phyloP scores from a whole-genome alignment of 2,329 filamentous ascomycete genomes.

The Pseudogymnoascus sp. region DNA sequence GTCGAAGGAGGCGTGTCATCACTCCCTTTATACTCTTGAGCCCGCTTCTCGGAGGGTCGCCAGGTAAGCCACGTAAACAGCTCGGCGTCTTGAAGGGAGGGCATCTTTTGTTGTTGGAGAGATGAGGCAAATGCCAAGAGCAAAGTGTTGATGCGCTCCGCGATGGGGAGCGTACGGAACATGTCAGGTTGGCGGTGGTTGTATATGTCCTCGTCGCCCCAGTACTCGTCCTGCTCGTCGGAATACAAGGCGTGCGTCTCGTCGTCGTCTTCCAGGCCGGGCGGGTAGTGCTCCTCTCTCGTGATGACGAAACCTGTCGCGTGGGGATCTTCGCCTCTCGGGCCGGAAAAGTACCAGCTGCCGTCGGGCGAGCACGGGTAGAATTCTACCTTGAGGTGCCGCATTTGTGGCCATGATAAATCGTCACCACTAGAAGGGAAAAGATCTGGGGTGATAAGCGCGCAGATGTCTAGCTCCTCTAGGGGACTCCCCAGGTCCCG shows the following conservation, averaged over 20 bases:
- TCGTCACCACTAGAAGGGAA: slow-evolving; percentile 13
- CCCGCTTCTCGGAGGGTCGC: slow-evolving; percentile 16
- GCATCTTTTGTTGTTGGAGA: slow-evolving; percentile 14
- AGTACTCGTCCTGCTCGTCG: slow-evolving; percentile 13
- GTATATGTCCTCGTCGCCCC: neutral
- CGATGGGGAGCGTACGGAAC: slow-evolving; percentile 16
- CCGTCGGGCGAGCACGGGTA: slow-evolving; percentile 19
- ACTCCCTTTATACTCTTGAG: slow-evolving; percentile 14
- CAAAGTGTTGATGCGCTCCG: slow-evolving; percentile 11
- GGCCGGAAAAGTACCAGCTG: slow-evolving; percentile 21
- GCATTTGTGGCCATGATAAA: slow-evolving; percentile 16
- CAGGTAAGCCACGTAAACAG: slow-evolving; percentile 17
- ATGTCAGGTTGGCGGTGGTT: slow-evolving; percentile 13
- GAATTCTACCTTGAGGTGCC: slow-evolving; percentile 18
- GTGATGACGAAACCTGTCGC: slow-evolving; percentile 17
- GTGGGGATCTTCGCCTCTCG: slow-evolving; percentile 17
- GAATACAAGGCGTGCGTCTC: slow-evolving; percentile 15
- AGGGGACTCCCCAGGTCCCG: slow-evolving; percentile 16
- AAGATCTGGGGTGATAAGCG: slow-evolving; percentile 18
- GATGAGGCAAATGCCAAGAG: slow-evolving; percentile 16
- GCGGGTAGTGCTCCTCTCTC: slow-evolving; percentile 19
- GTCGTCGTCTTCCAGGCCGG: slow-evolving; percentile 15
- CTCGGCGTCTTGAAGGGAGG: slow-evolving; percentile 16
- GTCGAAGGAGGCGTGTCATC: neutral
- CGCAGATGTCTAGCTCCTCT: slow-evolving; percentile 19